phyloP scores from a whole-genome alignment of 352 stramenopile species.

The Phytopythium montanum region DNA sequence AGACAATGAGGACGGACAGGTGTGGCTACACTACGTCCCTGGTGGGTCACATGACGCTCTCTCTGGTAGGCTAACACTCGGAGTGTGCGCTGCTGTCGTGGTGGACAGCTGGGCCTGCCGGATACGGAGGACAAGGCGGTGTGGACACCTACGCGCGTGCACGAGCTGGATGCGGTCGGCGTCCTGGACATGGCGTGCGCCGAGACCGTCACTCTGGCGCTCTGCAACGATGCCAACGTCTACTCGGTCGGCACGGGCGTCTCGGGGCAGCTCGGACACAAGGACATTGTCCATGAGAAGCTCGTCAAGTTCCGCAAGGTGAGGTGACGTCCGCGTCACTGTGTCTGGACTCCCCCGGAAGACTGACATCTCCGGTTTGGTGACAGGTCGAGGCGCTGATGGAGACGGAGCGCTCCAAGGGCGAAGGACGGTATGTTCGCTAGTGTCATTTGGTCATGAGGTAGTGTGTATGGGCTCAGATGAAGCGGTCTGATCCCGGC shows the following conservation, averaged over 20 bases:
- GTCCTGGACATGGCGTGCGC: slow-evolving; percentile 59
- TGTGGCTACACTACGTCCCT: slow-evolving; percentile 14
- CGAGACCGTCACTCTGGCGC: slow-evolving; percentile 56
- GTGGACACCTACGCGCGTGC: slow-evolving; percentile 56
- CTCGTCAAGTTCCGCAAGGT: slow-evolving; percentile 75
- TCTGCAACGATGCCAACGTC: slow-evolving; percentile 70
- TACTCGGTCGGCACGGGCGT: slow-evolving; percentile 73
- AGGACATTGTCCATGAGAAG: slow-evolving; percentile 78
- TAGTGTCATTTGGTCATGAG: neutral
- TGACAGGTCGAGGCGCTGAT: slow-evolving; percentile 62
- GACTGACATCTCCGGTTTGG: neutral
- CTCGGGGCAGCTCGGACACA: slow-evolving; percentile 60
- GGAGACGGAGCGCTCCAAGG: slow-evolving; percentile 73
- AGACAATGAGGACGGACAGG: slow-evolving; percentile 80
- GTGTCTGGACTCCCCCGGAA: too few species aligned
- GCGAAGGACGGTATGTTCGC: slow-evolving; percentile 51
- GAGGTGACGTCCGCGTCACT: too few species aligned
- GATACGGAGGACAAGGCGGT: slow-evolving; percentile 45
- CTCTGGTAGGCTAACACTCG: neutral
- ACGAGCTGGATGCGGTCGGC: slow-evolving; percentile 55
- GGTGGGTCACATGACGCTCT: neutral
- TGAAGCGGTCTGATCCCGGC: slow-evolving; percentile 3
- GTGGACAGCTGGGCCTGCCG: slow-evolving; percentile 41
- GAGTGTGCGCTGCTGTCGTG: slow-evolving; percentile 1
- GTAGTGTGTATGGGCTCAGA: neutral